phyloP scores from a whole-genome alignment of 2,329 filamentous ascomycete species.

The Claviceps africana region DNA sequence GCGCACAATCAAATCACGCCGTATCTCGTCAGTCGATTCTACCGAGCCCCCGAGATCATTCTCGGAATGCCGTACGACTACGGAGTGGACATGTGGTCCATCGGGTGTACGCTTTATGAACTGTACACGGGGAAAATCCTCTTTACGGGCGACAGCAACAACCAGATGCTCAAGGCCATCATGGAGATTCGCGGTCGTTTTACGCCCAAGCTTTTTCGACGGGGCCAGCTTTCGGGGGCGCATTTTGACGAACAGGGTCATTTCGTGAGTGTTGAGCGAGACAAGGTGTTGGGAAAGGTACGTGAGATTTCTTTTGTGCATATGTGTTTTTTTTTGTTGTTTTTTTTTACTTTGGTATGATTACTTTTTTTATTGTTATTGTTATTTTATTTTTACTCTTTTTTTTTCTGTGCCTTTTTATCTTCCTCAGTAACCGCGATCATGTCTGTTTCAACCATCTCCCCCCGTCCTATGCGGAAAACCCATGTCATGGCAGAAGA shows the following conservation, averaged over 20 bases:
- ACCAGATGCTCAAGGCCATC: conserved; percentile 92
- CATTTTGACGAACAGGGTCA: conserved; percentile 79
- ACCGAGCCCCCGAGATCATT: conserved; percentile 92
- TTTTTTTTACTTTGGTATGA: too few species aligned
- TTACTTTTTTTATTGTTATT: too few species aligned
- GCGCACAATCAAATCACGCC: conserved; percentile 73
- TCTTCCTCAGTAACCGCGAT: too few species aligned
- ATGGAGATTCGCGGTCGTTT: conserved; percentile 94
- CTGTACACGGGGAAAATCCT: conserved; percentile 95
- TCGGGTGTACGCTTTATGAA: conserved; percentile 93
- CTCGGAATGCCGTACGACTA: conserved; percentile 93
- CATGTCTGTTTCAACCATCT: too few species aligned
- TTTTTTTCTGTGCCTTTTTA: conserved; percentile 9
- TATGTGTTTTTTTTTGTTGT: background rate
- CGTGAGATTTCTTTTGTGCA: conserved; percentile 17
- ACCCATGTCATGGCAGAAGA: too few species aligned
- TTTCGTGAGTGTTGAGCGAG: conserved; percentile 72
- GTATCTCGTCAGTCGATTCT: conserved; percentile 93
- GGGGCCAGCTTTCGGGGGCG: conserved; percentile 57
- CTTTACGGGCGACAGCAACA: conserved; percentile 90
- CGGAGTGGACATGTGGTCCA: conserved; percentile 92
- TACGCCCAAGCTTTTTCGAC: conserved; percentile 75
- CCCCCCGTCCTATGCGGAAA: too few species aligned
- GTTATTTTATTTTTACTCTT: too few species aligned
- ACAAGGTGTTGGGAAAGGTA: conserved; percentile 77